Base-by-base conservation (phyloP, 2,329 filamentous ascomycete genomes). In the Fusarium setosum region DNA sequence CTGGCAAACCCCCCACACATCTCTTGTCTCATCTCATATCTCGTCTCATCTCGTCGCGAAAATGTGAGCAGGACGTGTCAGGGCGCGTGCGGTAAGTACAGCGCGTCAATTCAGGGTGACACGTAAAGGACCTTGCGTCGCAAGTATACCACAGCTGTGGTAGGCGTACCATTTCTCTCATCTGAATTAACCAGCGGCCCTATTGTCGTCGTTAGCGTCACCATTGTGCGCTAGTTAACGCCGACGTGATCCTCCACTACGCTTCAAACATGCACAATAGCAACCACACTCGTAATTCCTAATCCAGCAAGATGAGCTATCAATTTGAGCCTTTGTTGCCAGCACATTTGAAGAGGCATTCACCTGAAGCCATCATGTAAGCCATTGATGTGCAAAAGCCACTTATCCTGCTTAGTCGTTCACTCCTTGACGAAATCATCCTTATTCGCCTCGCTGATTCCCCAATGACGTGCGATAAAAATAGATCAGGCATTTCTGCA, bases 21-120 rank as follows among this genome's bases (percentile, higher is more conserved):
- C 41, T 54, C n/a, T 29, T 47, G 54, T 67, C 49, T 67, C 63
- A 67, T 49, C 34, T 40, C 48, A 26, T 23, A 37, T 54, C 41
- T 37, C 23, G 38, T 48, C 52, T 48, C 44, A 24, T 56, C 50
- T 56, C 53, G 53, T 51, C 44, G 42, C 52, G 47, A 50, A 50
- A 55, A 37, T 42, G 29, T 42, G 51, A 32, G 23, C 58, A 54
- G 32, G 37, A 45, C 47, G 40, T 56, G 56, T 38, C 47, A 61
- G 51, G 59, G 48, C 47, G 21, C 18, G 18, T 40, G 29, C 50
- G 23, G 35, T 41, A 45, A 55, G 44, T 31, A 44, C 35, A 56
- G 35, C 38, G 44, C 42, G 44, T 53, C 58, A 45, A 52, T 50
- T 41, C 26, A 20, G 24, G 53, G 62, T 55, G 52, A 34, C 53